These are phyloP conservation scores for Pseudogymnoascus sp. DNA, from an alignment of 2,329 filamentous ascomycete species.

Conservation along the genomic window DNA sequence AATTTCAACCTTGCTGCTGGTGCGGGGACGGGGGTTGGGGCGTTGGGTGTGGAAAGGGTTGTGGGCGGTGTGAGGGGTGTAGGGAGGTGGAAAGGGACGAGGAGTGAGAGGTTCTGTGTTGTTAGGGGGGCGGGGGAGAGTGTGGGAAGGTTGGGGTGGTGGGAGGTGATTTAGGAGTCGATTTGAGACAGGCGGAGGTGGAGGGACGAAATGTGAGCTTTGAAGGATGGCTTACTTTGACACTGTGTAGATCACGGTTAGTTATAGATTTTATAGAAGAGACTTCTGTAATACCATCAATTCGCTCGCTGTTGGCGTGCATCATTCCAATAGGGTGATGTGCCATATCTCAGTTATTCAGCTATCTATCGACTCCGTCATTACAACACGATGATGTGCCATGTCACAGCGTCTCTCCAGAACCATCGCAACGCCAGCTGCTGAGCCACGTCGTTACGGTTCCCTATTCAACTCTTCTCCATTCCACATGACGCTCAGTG, in stretches of 20 bases:
- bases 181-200: neutral
- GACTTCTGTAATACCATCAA: neutral
- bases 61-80: slow-evolving; percentile 32
- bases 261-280: neutral
- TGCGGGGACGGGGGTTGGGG: slow-evolving; percentile 67
- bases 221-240: neutral
- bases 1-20: slow-evolving; percentile 75
- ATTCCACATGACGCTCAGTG: slow-evolving; percentile 28
- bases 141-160: slow-evolving; percentile 69
- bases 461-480: slow-evolving; percentile 13
- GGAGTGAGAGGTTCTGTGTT: slow-evolving; percentile 59
- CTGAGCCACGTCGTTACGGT: neutral
- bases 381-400: neutral
- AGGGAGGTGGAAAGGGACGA: slow-evolving; percentile 20
- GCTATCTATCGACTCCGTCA: neutral
- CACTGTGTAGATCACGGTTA: neutral
- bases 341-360: neutral
- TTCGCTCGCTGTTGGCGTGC: neutral
- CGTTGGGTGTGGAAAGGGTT: slow-evolving; percentile 54
- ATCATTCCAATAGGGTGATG: neutral
- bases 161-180: slow-evolving; percentile 54
- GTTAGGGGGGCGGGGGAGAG: slow-evolving; percentile 73
- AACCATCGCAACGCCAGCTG: neutral
- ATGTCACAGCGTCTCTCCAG: neutral
- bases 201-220: neutral